Percentiles rank a stretch among this genome's conserved stretches.
Conservation (phyloP, 208 protist species). For the Vickermania spadyakhi region DNA sequence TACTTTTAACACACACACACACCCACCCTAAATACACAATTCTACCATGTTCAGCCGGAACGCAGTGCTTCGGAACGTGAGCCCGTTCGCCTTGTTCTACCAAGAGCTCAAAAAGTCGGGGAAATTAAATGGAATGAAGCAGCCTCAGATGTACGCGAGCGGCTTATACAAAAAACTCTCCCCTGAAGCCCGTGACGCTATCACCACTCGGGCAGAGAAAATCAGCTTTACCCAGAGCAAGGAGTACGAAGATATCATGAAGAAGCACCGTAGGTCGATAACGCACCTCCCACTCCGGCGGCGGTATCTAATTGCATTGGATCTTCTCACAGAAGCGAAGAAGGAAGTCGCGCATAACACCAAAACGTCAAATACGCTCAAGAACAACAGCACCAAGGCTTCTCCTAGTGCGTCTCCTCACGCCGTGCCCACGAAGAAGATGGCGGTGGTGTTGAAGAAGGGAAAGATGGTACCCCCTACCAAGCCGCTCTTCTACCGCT, state of each 20-base stretch:
- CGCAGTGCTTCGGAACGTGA: neutral
- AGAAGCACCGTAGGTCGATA: neutral
- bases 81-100: neutral
- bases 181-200: neutral
- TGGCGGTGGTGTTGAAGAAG: too few species aligned
- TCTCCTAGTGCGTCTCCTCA: too few species aligned
- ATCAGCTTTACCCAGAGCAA: neutral
- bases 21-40: too few species aligned
- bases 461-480: too few species aligned
- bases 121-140: slow-evolving; percentile 2
- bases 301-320: neutral
- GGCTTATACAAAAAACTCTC: neutral
- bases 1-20: too few species aligned
- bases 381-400: too few species aligned
- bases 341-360: neutral
- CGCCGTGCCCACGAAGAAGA: too few species aligned
- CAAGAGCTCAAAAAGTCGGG: slow-evolving; percentile 7
- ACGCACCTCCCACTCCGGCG: neutral
- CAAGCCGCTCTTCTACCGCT: too few species aligned
- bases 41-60: too few species aligned
- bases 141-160: neutral
- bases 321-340: neutral
- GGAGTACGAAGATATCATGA: neutral
- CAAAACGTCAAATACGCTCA: too few species aligned
- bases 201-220: neutral